These are phyloP conservation scores for Akanthomyces lecanii DNA, from an alignment of 2,329 filamentous ascomycete species.

Conservation along the genomic window DNA sequence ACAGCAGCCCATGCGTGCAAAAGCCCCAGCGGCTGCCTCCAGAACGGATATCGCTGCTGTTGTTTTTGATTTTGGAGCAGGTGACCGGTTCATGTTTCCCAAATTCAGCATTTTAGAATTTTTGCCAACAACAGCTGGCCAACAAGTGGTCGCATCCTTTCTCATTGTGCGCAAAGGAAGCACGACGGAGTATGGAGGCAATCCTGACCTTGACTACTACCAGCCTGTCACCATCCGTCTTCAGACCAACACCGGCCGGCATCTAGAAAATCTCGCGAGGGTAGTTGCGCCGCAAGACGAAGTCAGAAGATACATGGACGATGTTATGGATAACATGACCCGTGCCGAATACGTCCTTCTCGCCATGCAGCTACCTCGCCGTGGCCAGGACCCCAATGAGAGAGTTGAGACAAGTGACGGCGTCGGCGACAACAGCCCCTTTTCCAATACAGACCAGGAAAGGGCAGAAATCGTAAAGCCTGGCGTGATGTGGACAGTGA, in stretches of 20 bases:
- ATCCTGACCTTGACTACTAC: slow-evolving; percentile 66
- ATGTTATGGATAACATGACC: slow-evolving; percentile 66
- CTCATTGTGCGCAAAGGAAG: slow-evolving; percentile 71
- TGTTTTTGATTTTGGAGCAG: slow-evolving; percentile 66
- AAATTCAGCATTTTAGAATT: slow-evolving; percentile 74
- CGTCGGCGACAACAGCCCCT: slow-evolving; percentile 28
- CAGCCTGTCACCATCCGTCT: slow-evolving; percentile 67
- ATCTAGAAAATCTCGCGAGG: slow-evolving; percentile 56
- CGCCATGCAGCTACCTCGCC: slow-evolving; percentile 60
- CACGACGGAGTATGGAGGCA: slow-evolving; percentile 59
- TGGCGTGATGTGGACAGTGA: slow-evolving; percentile 34
- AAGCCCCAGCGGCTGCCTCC: slow-evolving; percentile 49
- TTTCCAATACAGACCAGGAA: slow-evolving; percentile 28
- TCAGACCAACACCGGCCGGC: slow-evolving; percentile 48
- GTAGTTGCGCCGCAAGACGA: slow-evolving; percentile 61
- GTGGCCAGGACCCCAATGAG: slow-evolving; percentile 28
- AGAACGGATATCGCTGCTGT: slow-evolving; percentile 63
- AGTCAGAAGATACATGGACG: slow-evolving; percentile 63
- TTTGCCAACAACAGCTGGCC: slow-evolving; percentile 44
- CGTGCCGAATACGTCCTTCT: slow-evolving; percentile 63
- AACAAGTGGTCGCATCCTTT: slow-evolving; percentile 69
- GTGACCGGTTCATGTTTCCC: slow-evolving; percentile 75
- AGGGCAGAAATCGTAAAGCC: slow-evolving; percentile 21
- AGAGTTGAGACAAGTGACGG: slow-evolving; percentile 28
- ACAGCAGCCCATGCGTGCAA: slow-evolving; percentile 55